Percentiles rank a stretch among this genome's conserved stretches.
These are phyloP conservation scores for Inosperma sp. DNA, from an alignment of 768 basidiomycete genomes.

Conservation along the genomic window DNA sequence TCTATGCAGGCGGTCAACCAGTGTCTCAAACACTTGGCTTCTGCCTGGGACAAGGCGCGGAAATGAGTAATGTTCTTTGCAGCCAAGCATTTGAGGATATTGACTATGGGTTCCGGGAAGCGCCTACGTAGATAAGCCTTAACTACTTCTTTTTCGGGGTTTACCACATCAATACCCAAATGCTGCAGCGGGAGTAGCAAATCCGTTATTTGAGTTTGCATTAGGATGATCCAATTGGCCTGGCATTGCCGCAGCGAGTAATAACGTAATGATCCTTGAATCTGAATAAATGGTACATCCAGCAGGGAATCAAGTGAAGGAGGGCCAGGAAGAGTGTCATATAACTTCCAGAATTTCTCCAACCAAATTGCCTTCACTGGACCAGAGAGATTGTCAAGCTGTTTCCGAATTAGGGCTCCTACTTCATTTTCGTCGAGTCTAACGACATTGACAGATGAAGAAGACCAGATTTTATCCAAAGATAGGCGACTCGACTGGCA, in stretches of 20 bases:
- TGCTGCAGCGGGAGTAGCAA: background rate
- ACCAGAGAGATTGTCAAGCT: background rate
- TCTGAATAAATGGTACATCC: background rate
- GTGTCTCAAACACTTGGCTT: background rate
- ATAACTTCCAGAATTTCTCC: slow-evolving; percentile 8
- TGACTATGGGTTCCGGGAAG: slow-evolving; percentile 7
- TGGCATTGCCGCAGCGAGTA: slow-evolving; percentile 10
- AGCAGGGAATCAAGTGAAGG: slow-evolving; percentile 3
- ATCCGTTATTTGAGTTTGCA: background rate
- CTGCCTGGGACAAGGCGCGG: background rate
- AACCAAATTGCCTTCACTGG: slow-evolving; percentile 1
- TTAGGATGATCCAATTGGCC: background rate
- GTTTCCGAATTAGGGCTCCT: background rate
- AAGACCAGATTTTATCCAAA: background rate
- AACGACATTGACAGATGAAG: slow-evolving; percentile 4
- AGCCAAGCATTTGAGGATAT: slow-evolving; percentile 10
- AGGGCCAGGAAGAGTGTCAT: slow-evolving; percentile 11
- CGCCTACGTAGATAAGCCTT: background rate
- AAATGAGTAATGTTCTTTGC: background rate
- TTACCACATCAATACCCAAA: slow-evolving; percentile 7
- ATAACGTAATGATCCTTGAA: background rate
- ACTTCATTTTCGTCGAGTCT: background rate
- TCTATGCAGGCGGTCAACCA: background rate
- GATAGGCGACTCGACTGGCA: no score
- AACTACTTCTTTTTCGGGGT: background rate